Evolutionary conservation across 805 yeast genomes (phyloP), one percentile per base, ranked within the genome.

Genomic region (Jamesozyma gamospora): DNA sequence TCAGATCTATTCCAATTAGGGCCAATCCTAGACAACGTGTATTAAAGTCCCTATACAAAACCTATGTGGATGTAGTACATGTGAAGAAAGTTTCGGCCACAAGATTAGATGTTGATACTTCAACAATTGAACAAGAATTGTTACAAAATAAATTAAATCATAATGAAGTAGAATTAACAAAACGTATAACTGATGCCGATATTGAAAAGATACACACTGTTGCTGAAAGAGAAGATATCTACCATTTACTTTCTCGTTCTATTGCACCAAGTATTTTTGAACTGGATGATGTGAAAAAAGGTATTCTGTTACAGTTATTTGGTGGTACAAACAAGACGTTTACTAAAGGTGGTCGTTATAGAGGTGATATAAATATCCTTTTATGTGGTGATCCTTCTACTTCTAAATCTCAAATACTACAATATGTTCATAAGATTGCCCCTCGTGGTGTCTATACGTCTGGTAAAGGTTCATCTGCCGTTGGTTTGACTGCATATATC

Each of bases 371-470:
- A 44, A 92, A 92, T 55, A 72, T 92, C 36, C 65, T 92, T 41
- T 68, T 92, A 32, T 90, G 97, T 66, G 99, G 99, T 51, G 99
- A 92, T 59, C 99, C 99, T 1, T 90, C 97, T 9, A 92, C 99
- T 2, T 79, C 96, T 11, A 92, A 92, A 59, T 92, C 98, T 3
- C 99, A 92, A 62, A 64, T 92, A 34, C 69, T 92, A 48, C 94
- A 87, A 56, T 92, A 92, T 51, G 96, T 92, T 32, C 98, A 92
- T 65, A 85, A 88, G 55, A 92, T 92, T 50, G 94, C 98, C 1
- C 99, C 99, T 34, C 73, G 98, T 58, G 98, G 98, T 50, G 85
- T 92, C 30, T 92, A 88, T 63, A 92, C 99, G 4, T 88, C 96
- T 1, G 99, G 99, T 62, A 92, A 92, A 55, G 98, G 98, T 37